Evolutionary conservation across 768 basidiomycete species (phyloP), one percentile per base, ranked within the genome.

Genomic region (Auriculariales sp.): DNA sequence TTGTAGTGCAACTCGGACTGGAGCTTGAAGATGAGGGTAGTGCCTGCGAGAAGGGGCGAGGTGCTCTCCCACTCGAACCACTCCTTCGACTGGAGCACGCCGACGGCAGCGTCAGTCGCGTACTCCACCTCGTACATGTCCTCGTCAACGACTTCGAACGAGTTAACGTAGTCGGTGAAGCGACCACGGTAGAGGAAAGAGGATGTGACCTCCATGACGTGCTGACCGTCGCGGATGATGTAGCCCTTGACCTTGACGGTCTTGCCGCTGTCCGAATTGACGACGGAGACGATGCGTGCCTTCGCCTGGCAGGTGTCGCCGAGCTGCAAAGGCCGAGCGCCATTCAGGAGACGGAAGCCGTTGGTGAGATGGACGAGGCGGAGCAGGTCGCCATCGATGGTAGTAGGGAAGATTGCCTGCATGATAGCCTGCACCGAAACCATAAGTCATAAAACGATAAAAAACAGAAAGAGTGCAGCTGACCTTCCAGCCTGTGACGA

Each of bases 401-500:
- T 66, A 11, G 73, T 62, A 4, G 95, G 95, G 79, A 99, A 99
- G 66, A 98, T 94, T 1, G 92, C 81, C 64, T 87, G 90, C 85
- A 98, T 99, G 66, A 99, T 98, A n/a, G 93, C 87, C 91, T 94
- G 56, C 0, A 49, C 52, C 29, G n/a, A 56, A 48, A 27, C 56
- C 29, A 49, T 17, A 44, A 49, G 29, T 27, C n/a, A 33, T 27
- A 22, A 49, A 30, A 24, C 15, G 24, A 34, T 49, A 44, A 5
- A 9, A 6, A 17, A 15, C 44, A 1, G 22, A 31, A 24, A 50
- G 27, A 35, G 27, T 22, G 33, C 4, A 47, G 66, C 83, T 53
- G 62, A 91, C 92, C 83, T 94, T 81, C 95, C 95, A 99, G 42
- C 94, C 93, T 33, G 92, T 83, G 47, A 98, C 94, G 59, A 99